phyloP scores from a whole-genome alignment of 106 monocot genomes.

The Dioscorea zingiberensis region DNA sequence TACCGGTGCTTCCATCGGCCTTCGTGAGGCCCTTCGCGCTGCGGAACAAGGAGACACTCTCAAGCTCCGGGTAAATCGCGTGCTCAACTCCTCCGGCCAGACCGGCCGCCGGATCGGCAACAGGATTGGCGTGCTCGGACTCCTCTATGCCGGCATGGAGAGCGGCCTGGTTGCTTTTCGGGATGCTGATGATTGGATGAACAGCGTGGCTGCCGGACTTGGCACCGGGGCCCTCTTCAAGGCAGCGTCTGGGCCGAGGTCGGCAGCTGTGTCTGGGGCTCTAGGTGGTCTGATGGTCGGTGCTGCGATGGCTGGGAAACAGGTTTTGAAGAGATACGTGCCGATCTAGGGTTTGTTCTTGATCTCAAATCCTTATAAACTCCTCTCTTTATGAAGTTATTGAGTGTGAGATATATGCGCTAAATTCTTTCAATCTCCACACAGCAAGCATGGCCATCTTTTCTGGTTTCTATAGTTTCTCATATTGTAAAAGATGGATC shows the following conservation, averaged over 20 bases:
- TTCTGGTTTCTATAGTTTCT: too few species aligned
- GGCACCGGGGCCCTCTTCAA: conserved; percentile 49
- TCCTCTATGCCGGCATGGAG: conserved; percentile 70
- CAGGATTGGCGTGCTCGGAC: conserved; percentile 52
- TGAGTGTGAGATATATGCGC: too few species aligned
- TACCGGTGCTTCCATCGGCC: conserved; percentile 44
- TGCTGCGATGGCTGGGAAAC: conserved; percentile 56
- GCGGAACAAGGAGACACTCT: conserved; percentile 50
- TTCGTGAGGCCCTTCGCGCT: conserved; percentile 27
- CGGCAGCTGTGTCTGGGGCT: conserved; percentile 68
- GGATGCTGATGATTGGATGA: conserved; percentile 58
- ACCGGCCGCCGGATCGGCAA: conserved; percentile 52
- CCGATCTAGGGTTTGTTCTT: conserved; percentile 41
- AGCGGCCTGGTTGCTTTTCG: conserved; percentile 46
- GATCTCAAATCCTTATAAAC: too few species aligned
- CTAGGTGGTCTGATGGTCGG: conserved; percentile 71
- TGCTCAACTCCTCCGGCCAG: conserved; percentile 58
- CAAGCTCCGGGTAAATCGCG: conserved; percentile 55
- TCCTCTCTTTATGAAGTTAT: too few species aligned
- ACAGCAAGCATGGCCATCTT: too few species aligned
- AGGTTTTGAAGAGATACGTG: conserved; percentile 68
- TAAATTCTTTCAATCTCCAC: too few species aligned
- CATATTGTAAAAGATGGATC: too few species aligned
- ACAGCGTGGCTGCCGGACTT: conserved; percentile 55
- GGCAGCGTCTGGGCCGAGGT: conserved; percentile 49